Evolutionary conservation across 768 basidiomycete genomes (phyloP).

Genomic region (Boletellus ananiceps): DNA sequence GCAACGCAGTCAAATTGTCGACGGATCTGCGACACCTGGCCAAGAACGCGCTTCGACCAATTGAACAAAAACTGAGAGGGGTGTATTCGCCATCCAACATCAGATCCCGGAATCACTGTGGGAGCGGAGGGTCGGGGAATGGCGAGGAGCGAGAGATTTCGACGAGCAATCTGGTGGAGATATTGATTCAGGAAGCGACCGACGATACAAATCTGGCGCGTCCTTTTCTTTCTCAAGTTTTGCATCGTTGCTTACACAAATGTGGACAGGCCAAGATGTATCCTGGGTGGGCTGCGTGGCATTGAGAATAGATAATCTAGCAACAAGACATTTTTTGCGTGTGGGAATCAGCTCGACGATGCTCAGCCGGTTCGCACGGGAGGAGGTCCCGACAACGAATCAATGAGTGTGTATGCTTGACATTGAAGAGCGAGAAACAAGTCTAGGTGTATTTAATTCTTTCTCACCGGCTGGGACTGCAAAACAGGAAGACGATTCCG

Average conservation of each 20-base stretch:
- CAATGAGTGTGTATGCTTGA: slow-evolving; percentile 9
- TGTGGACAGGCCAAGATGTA: slow-evolving; percentile 79
- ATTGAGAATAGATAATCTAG: slow-evolving; percentile 34
- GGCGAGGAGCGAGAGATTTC: slow-evolving; percentile 45
- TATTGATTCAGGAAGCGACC: slow-evolving; percentile 86
- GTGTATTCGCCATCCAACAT: slow-evolving; percentile 48
- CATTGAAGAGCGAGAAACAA: slow-evolving; percentile 10
- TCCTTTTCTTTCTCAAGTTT: background rate
- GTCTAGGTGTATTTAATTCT: slow-evolving; percentile 21
- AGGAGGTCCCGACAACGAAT: slow-evolving; percentile 3
- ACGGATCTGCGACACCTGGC: slow-evolving; percentile 64
- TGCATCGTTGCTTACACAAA: slow-evolving; percentile 7
- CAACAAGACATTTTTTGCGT: background rate
- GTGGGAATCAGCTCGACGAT: background rate
- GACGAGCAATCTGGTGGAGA: slow-evolving; percentile 85
- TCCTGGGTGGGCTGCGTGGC: slow-evolving; percentile 84
- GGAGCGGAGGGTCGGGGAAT: slow-evolving; percentile 19
- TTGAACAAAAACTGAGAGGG: slow-evolving; percentile 80
- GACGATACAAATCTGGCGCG: slow-evolving; percentile 65
- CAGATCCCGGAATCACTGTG: slow-evolving; percentile 36
- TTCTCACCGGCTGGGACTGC: slow-evolving; percentile 31
- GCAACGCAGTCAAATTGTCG: slow-evolving; percentile 45
- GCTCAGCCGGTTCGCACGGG: background rate
- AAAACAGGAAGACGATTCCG: background rate
- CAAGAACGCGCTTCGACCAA: slow-evolving; percentile 70